A percentile compares a stretch with the other conserved stretches of the same genome.
These are phyloP conservation scores for Cyberlindnera meyerae DNA, from an alignment of 805 yeast species.

Conservation along the genomic window DNA sequence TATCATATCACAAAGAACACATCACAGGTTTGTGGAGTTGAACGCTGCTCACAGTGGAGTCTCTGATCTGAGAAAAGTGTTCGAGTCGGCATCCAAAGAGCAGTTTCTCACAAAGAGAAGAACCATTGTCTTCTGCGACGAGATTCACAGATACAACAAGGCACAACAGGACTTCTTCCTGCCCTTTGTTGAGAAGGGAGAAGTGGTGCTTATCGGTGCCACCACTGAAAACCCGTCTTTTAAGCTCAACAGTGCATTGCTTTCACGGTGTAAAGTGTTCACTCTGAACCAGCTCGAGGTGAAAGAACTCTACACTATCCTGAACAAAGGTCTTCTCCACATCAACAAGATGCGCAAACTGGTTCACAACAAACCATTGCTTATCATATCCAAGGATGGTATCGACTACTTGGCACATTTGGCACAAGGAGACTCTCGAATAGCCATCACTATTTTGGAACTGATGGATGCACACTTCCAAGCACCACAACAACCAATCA, in stretches of 20 bases:
- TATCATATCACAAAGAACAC: conserved; percentile 31
- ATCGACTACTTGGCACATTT: conserved; percentile 65
- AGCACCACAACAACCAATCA: conserved; percentile 5
- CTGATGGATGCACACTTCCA: conserved; percentile 52
- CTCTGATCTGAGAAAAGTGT: conserved; percentile 57
- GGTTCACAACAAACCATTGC: conserved; percentile 43
- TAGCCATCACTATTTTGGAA: conserved; percentile 77
- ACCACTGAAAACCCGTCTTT: conserved; percentile 94
- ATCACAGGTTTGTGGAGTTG: conserved; percentile 60
- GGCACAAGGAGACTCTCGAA: conserved; percentile 85
- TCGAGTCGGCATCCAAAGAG: conserved; percentile 38
- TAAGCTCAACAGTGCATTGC: conserved; percentile 72
- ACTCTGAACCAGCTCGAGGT: conserved; percentile 50
- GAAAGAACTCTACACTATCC: conserved; percentile 47
- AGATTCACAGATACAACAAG: conserved; percentile 82
- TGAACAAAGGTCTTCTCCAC: conserved; percentile 53
- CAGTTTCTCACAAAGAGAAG: conserved; percentile 39
- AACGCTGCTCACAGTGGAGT: conserved; percentile 79
- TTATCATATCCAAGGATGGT: conserved; percentile 51
- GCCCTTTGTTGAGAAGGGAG: conserved; percentile 81
- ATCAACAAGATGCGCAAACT: conserved; percentile 55
- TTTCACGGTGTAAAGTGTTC: conserved; percentile 81
- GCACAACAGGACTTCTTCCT: conserved; percentile 85
- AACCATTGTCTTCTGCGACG: conserved; percentile 83
- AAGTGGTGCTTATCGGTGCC: conserved; percentile 84